phyloP scores from a whole-genome alignment of 1,284 basidiomycete genomes.

The Melampsora americana region DNA sequence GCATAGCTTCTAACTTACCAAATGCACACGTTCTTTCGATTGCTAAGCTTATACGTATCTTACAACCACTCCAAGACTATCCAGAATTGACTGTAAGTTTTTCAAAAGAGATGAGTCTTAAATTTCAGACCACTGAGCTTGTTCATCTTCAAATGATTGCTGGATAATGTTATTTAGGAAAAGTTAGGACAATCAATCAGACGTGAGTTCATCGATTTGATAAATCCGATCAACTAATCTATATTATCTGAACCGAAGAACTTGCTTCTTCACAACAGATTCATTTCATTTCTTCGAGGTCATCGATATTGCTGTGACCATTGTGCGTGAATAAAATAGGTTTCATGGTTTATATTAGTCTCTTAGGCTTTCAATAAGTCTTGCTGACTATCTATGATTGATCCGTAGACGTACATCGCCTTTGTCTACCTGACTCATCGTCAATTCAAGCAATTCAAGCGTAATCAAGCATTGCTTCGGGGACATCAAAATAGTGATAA shows the following conservation, averaged over 20 bases:
- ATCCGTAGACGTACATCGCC: background rate
- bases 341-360: too few species aligned
- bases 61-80: background rate
- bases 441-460: background rate
- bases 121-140: background rate
- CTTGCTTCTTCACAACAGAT: too few species aligned
- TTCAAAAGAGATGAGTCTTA: background rate
- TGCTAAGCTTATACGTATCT: background rate
- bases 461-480: background rate
- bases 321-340: background rate
- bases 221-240: too few species aligned
- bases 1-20: background rate
- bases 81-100: background rate
- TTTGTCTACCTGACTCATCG: constrained; percentile 1
- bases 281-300: constrained; percentile 3
- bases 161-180: background rate
- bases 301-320: background rate
- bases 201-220: background rate
- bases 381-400: background rate
- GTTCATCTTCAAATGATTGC: background rate
- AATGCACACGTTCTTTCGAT: background rate
- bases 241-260: too few species aligned
- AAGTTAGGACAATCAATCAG: background rate
- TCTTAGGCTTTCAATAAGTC: too few species aligned
- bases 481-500: background rate